These are phyloP conservation scores for Aspergillus kassunensis DNA, from an alignment of 495 filamentous ascomycete species.

Conservation along the genomic window DNA sequence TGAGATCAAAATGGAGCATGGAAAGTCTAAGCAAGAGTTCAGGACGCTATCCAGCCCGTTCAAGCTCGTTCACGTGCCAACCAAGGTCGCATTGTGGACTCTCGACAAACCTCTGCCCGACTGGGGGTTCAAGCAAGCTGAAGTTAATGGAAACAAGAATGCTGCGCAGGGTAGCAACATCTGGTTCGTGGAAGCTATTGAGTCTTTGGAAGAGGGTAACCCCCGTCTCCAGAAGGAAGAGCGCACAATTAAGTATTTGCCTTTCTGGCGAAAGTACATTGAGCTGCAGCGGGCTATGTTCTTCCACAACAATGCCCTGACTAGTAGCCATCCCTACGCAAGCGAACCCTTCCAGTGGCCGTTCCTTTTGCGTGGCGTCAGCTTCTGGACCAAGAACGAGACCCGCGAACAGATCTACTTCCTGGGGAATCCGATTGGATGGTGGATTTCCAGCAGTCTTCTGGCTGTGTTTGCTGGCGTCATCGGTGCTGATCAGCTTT, in stretches of 20 bases:
- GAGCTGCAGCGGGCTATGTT: slow-evolving; percentile 98
- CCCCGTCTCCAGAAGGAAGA: slow-evolving; percentile 67
- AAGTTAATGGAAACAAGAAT: slow-evolving; percentile 99
- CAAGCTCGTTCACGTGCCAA: slow-evolving; percentile 89
- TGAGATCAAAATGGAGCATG: slow-evolving; percentile 84
- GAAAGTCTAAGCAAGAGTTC: slow-evolving; percentile 78
- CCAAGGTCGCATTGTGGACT: slow-evolving; percentile 98
- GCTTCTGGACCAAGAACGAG: slow-evolving; percentile 98
- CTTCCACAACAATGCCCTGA: slow-evolving; percentile 97
- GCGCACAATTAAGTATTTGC: slow-evolving; percentile 71
- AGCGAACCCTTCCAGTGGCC: slow-evolving; percentile 97
- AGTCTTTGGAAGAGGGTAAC: slow-evolving; percentile 65
- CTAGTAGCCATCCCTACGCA: slow-evolving; percentile 92
- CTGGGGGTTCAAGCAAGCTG: slow-evolving; percentile 94
- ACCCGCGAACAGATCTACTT: slow-evolving; percentile 98
- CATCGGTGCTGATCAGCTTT: slow-evolving; percentile 87
- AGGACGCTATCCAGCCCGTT: slow-evolving; percentile 86
- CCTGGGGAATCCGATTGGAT: slow-evolving; percentile 92
- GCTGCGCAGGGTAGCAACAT: slow-evolving; percentile 83
- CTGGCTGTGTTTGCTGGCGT: slow-evolving; percentile 93
- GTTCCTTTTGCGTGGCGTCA: slow-evolving; percentile 92
- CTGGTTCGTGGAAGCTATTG: slow-evolving; percentile 90
- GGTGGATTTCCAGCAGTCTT: slow-evolving; percentile 92
- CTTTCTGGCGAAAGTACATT: slow-evolving; percentile 92
- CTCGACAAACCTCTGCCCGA: slow-evolving; percentile 90